Percentiles rank a stretch among this genome's conserved stretches.
Conservation (phyloP, 1,284 basidiomycete genomes). For the Hemileccinum hortonii region DNA sequence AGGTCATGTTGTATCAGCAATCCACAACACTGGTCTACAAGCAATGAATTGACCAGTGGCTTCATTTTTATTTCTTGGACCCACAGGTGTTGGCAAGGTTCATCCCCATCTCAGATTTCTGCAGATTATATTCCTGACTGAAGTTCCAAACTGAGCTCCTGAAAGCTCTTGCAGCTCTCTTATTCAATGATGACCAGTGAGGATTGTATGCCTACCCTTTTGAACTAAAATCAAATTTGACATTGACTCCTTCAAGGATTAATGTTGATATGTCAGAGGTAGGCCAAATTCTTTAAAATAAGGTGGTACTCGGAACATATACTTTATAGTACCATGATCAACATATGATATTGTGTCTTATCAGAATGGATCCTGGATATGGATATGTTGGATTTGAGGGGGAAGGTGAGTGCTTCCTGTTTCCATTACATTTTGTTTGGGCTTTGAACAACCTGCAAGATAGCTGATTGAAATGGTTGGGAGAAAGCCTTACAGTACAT, state of each 20-base stretch:
- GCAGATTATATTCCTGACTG: conserved; percentile 3
- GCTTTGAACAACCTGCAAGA: conserved; percentile 36
- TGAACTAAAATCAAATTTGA: not conserved
- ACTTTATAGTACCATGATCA: conserved; percentile 72
- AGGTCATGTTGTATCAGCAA: conserved; percentile 76
- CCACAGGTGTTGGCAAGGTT: conserved; percentile 84
- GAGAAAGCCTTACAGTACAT: conserved; percentile 74
- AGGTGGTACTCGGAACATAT: not conserved
- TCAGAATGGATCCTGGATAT: conserved; percentile 90
- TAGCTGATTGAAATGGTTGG: conserved; percentile 88
- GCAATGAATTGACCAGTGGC: conserved; percentile 85
- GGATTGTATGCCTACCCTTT: conserved; percentile 59
- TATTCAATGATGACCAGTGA: conserved; percentile 85
- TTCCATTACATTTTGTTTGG: not conserved
- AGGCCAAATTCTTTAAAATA: conserved; percentile 1
- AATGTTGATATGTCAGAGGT: conserved; percentile 89
- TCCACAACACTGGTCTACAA: conserved; percentile 88
- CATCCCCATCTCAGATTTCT: conserved; percentile 3
- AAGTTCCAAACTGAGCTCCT: conserved; percentile 74
- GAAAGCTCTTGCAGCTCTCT: conserved; percentile 82
- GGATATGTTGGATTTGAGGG: conserved; percentile 95
- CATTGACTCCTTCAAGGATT: conserved; percentile 48
- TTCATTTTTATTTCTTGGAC: conserved; percentile 88
- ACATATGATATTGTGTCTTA: conserved; percentile 86
- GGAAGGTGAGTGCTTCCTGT: conserved; percentile 50